Conservation (phyloP, 2,329 filamentous ascomycete species). For the Thielaviopsis cerberus region DNA sequence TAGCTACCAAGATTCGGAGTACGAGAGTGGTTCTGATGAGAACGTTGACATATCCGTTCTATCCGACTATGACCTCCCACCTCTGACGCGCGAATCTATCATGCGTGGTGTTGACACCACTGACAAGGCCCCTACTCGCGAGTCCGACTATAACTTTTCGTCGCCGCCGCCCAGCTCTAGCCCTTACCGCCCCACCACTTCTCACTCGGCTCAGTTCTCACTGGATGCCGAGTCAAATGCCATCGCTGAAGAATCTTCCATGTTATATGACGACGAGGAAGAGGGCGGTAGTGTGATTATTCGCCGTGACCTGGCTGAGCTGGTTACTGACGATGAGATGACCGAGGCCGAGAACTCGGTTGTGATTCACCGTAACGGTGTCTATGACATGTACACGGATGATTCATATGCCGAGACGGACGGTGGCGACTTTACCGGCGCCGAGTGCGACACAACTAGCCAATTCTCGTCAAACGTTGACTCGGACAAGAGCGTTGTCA, state of each 20-base stretch:
- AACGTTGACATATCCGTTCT: slow-evolving; percentile 38
- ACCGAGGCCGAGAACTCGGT: slow-evolving; percentile 11
- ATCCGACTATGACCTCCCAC: slow-evolving; percentile 46
- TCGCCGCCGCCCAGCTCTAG: slow-evolving; percentile 41
- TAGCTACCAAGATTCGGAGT: slow-evolving; percentile 5
- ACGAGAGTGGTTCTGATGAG: slow-evolving; percentile 9
- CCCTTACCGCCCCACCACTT: slow-evolving; percentile 29
- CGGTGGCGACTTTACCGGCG: slow-evolving; percentile 15
- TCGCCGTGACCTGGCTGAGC: slow-evolving; percentile 46
- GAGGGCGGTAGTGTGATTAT: slow-evolving; percentile 45
- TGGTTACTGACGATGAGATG: slow-evolving; percentile 24
- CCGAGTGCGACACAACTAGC: slow-evolving; percentile 16
- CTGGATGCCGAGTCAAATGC: slow-evolving; percentile 24
- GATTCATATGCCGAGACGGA: slow-evolving; percentile 30
- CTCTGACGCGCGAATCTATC: slow-evolving; percentile 87
- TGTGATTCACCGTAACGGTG: slow-evolving; percentile 8
- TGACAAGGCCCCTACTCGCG: slow-evolving; percentile 32
- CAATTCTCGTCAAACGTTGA: slow-evolving; percentile 19
- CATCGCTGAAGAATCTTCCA: slow-evolving; percentile 52
- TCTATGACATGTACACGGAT: slow-evolving; percentile 22
- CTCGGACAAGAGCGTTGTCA: slow-evolving; percentile 18
- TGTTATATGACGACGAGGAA: slow-evolving; percentile 35
- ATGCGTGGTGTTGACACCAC: slow-evolving; percentile 72
- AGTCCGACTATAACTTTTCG: slow-evolving; percentile 46
- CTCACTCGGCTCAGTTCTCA: slow-evolving; percentile 17